phyloP scores from a whole-genome alignment of 2,329 filamentous ascomycete species.

The Fusarium temperatum region DNA sequence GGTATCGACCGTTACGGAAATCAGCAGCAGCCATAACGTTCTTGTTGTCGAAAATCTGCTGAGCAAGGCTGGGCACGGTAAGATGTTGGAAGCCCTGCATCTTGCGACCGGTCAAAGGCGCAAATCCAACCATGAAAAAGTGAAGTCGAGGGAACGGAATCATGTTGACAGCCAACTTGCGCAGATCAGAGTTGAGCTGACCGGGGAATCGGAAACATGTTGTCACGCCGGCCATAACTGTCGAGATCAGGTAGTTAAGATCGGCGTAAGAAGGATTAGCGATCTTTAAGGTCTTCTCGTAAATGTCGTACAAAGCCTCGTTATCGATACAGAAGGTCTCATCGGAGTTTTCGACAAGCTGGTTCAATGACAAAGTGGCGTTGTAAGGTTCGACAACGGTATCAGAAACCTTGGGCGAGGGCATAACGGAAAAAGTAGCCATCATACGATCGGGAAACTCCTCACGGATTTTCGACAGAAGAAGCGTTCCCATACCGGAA shows the following conservation, averaged over 20 bases:
- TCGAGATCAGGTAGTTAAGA: constrained; percentile 98
- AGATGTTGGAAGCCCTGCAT: constrained; percentile 96
- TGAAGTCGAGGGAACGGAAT: constrained; percentile 99
- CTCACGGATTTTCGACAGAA: constrained; percentile 99
- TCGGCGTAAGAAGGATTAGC: constrained; percentile 98
- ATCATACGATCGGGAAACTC: constrained; percentile 99
- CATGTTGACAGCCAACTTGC: constrained; percentile 99
- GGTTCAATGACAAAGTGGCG: constrained; percentile 97
- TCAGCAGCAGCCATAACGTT: constrained; percentile 99
- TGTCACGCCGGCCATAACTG: constrained; percentile 99
- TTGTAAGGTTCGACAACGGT: constrained; percentile 99
- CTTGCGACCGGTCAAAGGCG: constrained; percentile 86
- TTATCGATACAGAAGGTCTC: constrained; percentile 99
- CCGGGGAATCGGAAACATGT: constrained; percentile 99
- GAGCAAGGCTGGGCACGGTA: constrained; percentile 95
- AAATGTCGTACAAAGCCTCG: constrained; percentile 99
- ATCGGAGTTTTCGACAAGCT: constrained; percentile 99
- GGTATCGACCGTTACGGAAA: constrained; percentile 99
- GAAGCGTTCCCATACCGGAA: constrained; percentile 99
- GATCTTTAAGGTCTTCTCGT: constrained; percentile 99
- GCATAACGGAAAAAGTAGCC: constrained; percentile 98
- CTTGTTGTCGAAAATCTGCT: constrained; percentile 99
- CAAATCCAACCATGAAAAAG: constrained; percentile 99
- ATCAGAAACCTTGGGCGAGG: constrained; percentile 98
- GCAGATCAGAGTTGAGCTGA: constrained; percentile 99